Conservation (phyloP, 2,329 filamentous ascomycete genomes). For the Davidsoniella australis region DNA sequence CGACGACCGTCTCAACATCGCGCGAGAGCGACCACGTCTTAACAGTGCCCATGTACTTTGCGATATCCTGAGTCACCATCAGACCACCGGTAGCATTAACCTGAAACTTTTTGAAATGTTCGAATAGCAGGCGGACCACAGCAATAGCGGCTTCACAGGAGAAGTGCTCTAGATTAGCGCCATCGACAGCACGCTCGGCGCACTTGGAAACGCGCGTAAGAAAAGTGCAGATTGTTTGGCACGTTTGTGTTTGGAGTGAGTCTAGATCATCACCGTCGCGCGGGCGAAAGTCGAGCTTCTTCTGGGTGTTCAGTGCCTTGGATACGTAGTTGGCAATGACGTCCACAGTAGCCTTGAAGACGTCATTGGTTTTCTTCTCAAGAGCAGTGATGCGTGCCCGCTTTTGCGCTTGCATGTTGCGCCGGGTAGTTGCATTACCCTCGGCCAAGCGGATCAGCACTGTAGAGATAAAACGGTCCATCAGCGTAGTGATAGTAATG, state of each 20-base stretch:
- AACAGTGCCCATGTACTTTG: conserved; percentile 76
- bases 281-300: conserved; percentile 82
- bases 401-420: conserved; percentile 75
- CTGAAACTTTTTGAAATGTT: conserved; percentile 87
- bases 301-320: conserved; percentile 58
- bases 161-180: conserved; percentile 68
- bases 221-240: conserved; percentile 65
- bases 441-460: conserved; percentile 81
- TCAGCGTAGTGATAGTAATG: conserved; percentile 79
- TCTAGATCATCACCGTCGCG: conserved; percentile 58
- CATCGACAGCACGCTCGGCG: conserved; percentile 55
- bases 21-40: conserved; percentile 63
- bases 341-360: conserved; percentile 40
- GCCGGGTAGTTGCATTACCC: conserved; percentile 73
- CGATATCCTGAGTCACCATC: conserved; percentile 92
- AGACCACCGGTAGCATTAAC: conserved; percentile 87
- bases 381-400: conserved; percentile 57
- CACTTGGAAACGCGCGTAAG: conserved; percentile 48
- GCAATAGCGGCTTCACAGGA: conserved; percentile 69
- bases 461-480: conserved; percentile 80
- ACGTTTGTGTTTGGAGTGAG: conserved; percentile 72
- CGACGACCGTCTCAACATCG: conserved; percentile 52
- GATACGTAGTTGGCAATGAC: conserved; percentile 61
- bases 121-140: conserved; percentile 62
- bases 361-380: conserved; percentile 61